A percentile compares a stretch with the other conserved stretches of the same genome.
Conservation (phyloP, 805 yeast genomes). For the Yamadazyma philogaea region DNA sequence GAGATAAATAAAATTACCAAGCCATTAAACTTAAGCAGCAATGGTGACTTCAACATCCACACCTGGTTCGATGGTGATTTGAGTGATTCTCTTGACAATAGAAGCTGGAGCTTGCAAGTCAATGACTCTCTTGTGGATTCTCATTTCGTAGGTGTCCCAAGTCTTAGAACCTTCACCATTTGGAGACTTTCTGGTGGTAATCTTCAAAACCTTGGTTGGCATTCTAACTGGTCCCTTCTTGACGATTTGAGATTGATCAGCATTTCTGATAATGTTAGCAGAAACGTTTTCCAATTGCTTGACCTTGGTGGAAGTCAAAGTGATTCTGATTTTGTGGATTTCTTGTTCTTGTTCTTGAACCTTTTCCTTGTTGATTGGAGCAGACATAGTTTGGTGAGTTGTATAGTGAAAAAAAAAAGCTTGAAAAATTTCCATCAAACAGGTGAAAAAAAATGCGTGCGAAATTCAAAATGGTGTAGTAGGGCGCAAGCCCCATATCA, state of each 20-base stretch:
- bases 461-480: neutral
- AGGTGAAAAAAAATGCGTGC: constrained; percentile 1
- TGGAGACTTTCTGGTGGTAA: constrained; percentile 99
- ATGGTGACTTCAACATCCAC: constrained; percentile 95
- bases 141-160: constrained; percentile 99
- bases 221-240: constrained; percentile 99
- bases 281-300: constrained; percentile 97
- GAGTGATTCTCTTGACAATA: constrained; percentile 91
- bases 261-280: constrained; percentile 83
- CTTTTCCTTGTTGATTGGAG: constrained; percentile 77
- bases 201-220: constrained; percentile 98
- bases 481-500: constrained; percentile 11
- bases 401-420: constrained; percentile 5
- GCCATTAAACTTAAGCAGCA: constrained; percentile 61
- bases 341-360: constrained; percentile 79
- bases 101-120: constrained; percentile 96
- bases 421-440: constrained; percentile 14
- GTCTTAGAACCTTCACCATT: constrained; percentile 99
- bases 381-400: constrained; percentile 58
- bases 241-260: constrained; percentile 74
- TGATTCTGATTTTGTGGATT: constrained; percentile 97
- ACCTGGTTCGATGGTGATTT: constrained; percentile 98
- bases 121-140: constrained; percentile 99
- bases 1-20: neutral
- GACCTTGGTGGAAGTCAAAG: constrained; percentile 98